These are phyloP conservation scores for Boletus vermiculosoides DNA, from an alignment of 768 basidiomycete species.

Conservation along the genomic window DNA sequence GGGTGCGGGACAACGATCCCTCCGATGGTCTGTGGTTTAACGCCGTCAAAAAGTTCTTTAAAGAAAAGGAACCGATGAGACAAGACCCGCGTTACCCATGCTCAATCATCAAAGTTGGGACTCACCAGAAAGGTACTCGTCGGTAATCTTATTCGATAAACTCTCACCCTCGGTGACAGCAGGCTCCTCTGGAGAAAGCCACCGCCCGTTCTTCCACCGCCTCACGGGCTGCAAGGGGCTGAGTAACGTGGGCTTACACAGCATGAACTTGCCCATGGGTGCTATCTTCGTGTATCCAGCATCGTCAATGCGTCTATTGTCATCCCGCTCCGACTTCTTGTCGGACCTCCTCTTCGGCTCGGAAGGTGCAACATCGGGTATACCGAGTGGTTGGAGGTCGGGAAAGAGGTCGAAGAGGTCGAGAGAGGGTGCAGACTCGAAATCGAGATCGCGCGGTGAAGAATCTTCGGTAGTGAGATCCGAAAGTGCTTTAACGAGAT, in stretches of 20 bases:
- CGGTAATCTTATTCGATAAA: constrained; percentile 39
- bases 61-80: constrained; percentile 5
- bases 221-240: constrained; percentile 81
- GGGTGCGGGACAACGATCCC: constrained; percentile 24
- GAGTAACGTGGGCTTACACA: constrained; percentile 77
- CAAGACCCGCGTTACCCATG: constrained; percentile 30
- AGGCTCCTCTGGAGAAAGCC: constrained; percentile 62
- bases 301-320: constrained; percentile 76
- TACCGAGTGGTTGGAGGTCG: constrained; percentile 64
- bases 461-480: constrained; percentile 36
- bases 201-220: constrained; percentile 64
- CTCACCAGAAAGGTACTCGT: constrained; percentile 55
- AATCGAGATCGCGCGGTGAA: constrained; percentile 11
- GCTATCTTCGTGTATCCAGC: constrained; percentile 72
- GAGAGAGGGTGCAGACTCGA: constrained; percentile 33
- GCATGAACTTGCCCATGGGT: constrained; percentile 76
- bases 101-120: constrained; percentile 21
- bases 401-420: constrained; percentile 78
- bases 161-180: constrained; percentile 40
- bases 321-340: constrained; percentile 59
- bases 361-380: constrained; percentile 46
- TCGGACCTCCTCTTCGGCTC: constrained; percentile 52
- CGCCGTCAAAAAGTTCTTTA: constrained; percentile 40
- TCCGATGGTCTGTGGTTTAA: constrained; percentile 25
- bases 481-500: constrained; percentile 50